Base-by-base conservation (phyloP, 2,329 filamentous ascomycete species). In the Colletotrichum falcatum region DNA sequence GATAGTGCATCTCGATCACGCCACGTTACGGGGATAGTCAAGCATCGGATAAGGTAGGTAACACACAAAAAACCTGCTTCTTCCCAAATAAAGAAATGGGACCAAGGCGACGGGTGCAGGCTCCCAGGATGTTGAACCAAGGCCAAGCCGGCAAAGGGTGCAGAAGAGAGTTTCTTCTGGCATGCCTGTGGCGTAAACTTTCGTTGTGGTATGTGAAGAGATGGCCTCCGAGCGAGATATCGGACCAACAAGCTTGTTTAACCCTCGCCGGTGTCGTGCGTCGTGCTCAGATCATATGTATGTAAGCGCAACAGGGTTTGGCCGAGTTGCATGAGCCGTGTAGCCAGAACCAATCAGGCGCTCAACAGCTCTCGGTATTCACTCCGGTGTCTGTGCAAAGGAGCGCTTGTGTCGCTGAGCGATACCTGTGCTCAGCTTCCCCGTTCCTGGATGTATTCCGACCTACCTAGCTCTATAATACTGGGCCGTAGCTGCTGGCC, bases 271-370 rank as follows among this genome's bases (percentile, higher is more conserved):
- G 42, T 20, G 14, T 33, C 26, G 9, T 33, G 35, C 12, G 3
- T 37, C 14, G 35, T 14, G n/a, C 28, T 26, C 26, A 55, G 33
- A 58, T 65, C 60, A 26, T 42, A 68, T 46, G 65, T 44, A 65
- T n/a, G 35, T 14, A 51, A 18, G 33, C 14, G 37, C 42, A 51
- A 51, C 48, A 39, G 39, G 46, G n/a, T 39, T 61, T 61, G 14
- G 14, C n/a, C 23, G 23, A 23, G 56, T 48, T 8, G 18, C 37
- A 14, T 11, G 35, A 30, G 35, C 26, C 20, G 18, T 20, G 30
- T 26, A n/a, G 11, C 18, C 26, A 39, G 9, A 20, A 14, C 26
- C 23, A 49, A 61, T 37, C 26, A 37, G 16, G 14, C 9, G 20
- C 20, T n/a, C 11, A 11, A n/a, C 20, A 28, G 7, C 14, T 3